A percentile compares a stretch with the other conserved stretches of the same genome.
Evolutionary conservation across 192 early-diverging fungal species (phyloP).

Genomic region (Paraglomus brasilianum): DNA sequence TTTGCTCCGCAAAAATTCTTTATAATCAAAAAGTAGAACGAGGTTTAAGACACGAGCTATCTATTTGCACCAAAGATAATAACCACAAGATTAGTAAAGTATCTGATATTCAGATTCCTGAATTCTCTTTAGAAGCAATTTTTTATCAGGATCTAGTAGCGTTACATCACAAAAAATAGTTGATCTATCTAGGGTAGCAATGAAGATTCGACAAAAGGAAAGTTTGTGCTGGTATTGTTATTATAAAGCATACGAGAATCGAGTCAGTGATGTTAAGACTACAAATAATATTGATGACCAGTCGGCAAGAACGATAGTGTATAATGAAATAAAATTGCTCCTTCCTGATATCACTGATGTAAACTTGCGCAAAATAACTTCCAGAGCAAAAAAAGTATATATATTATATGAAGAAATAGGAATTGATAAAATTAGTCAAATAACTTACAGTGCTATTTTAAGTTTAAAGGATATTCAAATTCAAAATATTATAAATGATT

Average conservation of each 20-base stretch:
- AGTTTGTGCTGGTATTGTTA: constrained; percentile 28
- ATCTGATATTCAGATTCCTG: constrained; percentile 8
- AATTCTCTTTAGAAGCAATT: constrained; percentile 16
- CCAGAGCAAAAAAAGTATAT: constrained; percentile 21
- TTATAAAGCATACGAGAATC: constrained; percentile 19
- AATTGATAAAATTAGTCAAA: constrained; percentile 6
- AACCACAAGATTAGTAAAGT: background rate
- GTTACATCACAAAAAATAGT: constrained; percentile 16
- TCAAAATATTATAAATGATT: constrained; percentile 7
- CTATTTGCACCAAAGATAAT: constrained; percentile 13
- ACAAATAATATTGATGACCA: constrained; percentile 10
- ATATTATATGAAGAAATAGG: constrained; percentile 2
- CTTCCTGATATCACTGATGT: constrained; percentile 15
- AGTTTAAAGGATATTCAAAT: background rate
- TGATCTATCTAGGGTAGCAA: constrained; percentile 3
- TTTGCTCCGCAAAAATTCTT: constrained; percentile 7
- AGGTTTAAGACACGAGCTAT: constrained; percentile 11
- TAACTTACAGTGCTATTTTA: constrained; percentile 4
- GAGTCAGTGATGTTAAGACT: constrained; percentile 10
- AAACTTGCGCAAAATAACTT: constrained; percentile 17
- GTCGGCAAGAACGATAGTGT: constrained; percentile 18
- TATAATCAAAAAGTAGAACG: constrained; percentile 26
- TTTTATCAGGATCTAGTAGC: constrained; percentile 7
- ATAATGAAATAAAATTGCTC: constrained; percentile 17
- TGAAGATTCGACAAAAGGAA: constrained; percentile 24